Conservation (phyloP, 768 basidiomycete genomes). For the Baorangia bicolor region DNA sequence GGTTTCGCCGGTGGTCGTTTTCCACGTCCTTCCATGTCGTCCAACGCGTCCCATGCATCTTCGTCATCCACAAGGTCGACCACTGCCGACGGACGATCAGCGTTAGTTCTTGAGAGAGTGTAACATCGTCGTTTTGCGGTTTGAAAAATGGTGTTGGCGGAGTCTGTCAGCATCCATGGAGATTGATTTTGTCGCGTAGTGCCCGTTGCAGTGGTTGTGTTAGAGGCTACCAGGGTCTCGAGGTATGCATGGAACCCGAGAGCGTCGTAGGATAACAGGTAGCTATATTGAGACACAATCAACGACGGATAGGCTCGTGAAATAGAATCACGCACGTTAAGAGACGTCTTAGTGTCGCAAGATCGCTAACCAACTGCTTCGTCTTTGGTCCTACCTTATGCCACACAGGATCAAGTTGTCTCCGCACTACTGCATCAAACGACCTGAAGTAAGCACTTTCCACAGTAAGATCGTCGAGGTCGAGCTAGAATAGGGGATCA, state of each 20-base stretch:
- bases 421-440: conserved; percentile 85
- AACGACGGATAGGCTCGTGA: background rate
- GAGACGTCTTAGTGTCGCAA: conserved; percentile 80
- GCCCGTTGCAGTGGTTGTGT: conserved; percentile 49
- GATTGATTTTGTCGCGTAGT: conserved; percentile 64
- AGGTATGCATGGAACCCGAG: conserved; percentile 90
- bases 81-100: conserved; percentile 24
- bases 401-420: conserved; percentile 92
- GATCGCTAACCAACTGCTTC: conserved; percentile 86
- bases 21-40: conserved; percentile 45
- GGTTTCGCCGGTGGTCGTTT: conserved; percentile 4
- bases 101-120: conserved; percentile 39
- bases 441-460: conserved; percentile 93
- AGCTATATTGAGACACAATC: conserved; percentile 29
- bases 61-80: conserved; percentile 56
- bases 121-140: conserved; percentile 83
- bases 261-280: conserved; percentile 86
- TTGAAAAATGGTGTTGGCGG: conserved; percentile 83
- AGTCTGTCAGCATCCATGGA: conserved; percentile 91
- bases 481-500: conserved; percentile 55
- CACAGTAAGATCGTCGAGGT: conserved; percentile 88
- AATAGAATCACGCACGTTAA: conserved; percentile 56
- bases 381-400: conserved; percentile 94
- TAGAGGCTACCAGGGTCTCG: conserved; percentile 77
- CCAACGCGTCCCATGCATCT: conserved; percentile 73